Conservation (phyloP, 2,329 filamentous ascomycete species). For the Metarhizium humberi region DNA sequence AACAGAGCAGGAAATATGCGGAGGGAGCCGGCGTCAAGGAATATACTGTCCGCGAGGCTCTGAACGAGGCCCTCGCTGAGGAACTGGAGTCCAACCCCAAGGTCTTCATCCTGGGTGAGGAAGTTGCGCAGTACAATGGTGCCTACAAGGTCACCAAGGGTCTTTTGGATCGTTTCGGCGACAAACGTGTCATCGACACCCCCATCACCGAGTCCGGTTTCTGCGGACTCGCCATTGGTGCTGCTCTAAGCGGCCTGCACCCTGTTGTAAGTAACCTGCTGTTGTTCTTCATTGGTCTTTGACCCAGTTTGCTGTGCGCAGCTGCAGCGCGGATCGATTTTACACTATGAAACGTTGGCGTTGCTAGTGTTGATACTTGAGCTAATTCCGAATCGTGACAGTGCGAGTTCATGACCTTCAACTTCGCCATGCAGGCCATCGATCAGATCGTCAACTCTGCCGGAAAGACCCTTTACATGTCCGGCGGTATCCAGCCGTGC, state of each 20-base stretch:
- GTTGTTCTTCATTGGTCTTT: background rate
- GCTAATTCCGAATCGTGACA: constrained; percentile 22
- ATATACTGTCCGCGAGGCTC: constrained; percentile 91
- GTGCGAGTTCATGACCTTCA: constrained; percentile 99
- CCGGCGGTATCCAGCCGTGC: constrained; percentile 96
- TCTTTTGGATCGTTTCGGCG: constrained; percentile 90
- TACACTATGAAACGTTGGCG: background rate
- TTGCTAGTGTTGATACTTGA: background rate
- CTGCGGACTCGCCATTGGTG: constrained; percentile 84
- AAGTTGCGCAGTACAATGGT: constrained; percentile 99
- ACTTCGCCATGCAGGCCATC: constrained; percentile 99
- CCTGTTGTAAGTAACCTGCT: constrained; percentile 64
- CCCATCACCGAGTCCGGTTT: constrained; percentile 98
- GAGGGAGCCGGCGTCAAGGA: constrained; percentile 64
- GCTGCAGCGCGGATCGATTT: background rate
- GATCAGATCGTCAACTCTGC: constrained; percentile 99
- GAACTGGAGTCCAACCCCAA: constrained; percentile 92
- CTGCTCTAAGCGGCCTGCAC: constrained; percentile 87
- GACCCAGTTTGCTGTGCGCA: background rate
- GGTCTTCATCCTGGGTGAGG: constrained; percentile 93
- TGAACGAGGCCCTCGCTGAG: constrained; percentile 96
- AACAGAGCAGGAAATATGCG: constrained; percentile 46
- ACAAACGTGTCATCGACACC: constrained; percentile 94
- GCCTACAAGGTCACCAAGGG: constrained; percentile 99
- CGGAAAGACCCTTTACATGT: constrained; percentile 99